Base-by-base conservation (phyloP, 148 eudicot species). In the Vaccinium corymbosum region DNA sequence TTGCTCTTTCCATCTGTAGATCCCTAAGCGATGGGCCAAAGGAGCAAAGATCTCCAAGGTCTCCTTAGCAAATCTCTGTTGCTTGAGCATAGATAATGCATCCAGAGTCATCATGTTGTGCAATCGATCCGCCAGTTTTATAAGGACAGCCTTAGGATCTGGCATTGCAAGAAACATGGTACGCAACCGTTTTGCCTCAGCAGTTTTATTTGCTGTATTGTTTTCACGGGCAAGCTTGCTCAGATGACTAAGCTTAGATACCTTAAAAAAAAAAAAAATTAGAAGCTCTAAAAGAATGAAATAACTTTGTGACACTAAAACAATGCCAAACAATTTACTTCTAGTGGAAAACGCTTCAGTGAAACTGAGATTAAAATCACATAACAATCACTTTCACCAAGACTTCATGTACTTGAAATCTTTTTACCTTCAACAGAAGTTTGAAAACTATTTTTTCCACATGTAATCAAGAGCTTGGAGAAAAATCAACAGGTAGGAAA, bases 151-250 rank as follows among this genome's bases (percentile, higher is more conserved):
- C 85, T 98, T 91, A 8, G 99, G 94, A 93, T 97, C 99, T 14
- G 95, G 95, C 99, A 97, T 94, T 14, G 98, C 99, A 84, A 97
- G 97, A 87, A 94, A 94, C 98, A 95, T 94, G 81, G 98, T 97
- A 76, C 95, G 98, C 88, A 97, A 79, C 51, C 96, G 90, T 87
- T 94, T 95, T 78, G 99, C 98, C 90, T 97, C 99, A 76, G 80
- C 88, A 20, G 94, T 93, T 86, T 94, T 94, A 80, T 84, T 73
- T 16, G 99, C 97, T 32, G 95, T 97, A 75, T 95, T 85, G 86
- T 89, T 94, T 70, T 97, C 96, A 59, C 98, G 94, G 42, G 98
- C 99, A 86, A 97, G 97, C 93, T 97, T 94, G 95, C 99, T 97
- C 92, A 97, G 85, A 53, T 91, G 93, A 85, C 98, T 94, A 75